Evolutionary conservation across 164 flowering plant species (phyloP), one percentile per base, ranked within the genome.

Genomic region (Cinnamomum micranthum): DNA sequence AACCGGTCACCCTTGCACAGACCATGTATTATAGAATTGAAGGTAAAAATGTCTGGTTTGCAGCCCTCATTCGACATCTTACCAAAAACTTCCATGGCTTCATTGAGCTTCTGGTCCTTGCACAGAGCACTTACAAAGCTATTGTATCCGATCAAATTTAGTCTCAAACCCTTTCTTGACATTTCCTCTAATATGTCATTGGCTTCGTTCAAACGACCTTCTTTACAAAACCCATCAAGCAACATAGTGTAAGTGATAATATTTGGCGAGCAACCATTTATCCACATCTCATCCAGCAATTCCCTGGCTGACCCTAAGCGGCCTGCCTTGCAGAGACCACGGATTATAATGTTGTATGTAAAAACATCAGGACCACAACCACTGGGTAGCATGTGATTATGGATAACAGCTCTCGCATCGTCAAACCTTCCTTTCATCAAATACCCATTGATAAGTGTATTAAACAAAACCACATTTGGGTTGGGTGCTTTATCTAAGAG

Each of bases 391-490:
- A 87, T 88, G 75, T 47, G 73, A 20, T 86, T 80, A 35, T 83
- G 77, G 9, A 95, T 15, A 74, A 93, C 47, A 75, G 79, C 78
- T 68, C 82, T 84, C 68, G 95, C 99, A 74, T 91, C 93, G 69
- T 86, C 86, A 68, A 90, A 74, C 59, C 75, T 82, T 52, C 95
- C 97, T 50, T 72, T 77, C 12, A 33, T 73, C 72, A 91, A 86
- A 80, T 85, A 92, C 51, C 99, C 99, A 74, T 88, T 85, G 22
- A 95, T 85, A 77, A 95, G 77, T 0, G 90, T 92, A 82, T 90
- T 93, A 75, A 86, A 87, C 72, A 87, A 76, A 50, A 90, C 87
- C 74, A 83, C 76, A 81, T 85, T 90, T 7, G 90, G 94, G 4
- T 73, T 63, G 3, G 91, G 88, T n/a, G 90, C 83, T 81, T 86